Evolutionary conservation across 2,329 filamentous ascomycete species (phyloP).

Genomic region (Neofusicoccum cordaticola): DNA sequence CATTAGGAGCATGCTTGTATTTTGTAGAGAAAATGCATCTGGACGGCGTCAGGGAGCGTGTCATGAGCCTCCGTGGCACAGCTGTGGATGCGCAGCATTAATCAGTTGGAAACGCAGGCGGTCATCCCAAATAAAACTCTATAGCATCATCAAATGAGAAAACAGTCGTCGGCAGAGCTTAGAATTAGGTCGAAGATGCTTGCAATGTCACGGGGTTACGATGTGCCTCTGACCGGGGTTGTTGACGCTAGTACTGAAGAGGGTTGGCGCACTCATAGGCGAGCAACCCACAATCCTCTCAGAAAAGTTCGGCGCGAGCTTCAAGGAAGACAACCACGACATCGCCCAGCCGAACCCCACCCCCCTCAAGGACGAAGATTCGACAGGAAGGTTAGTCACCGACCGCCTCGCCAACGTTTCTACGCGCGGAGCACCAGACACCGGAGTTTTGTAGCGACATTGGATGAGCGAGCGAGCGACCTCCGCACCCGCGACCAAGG

Average conservation of each 20-base stretch:
- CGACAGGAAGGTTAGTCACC: constrained; percentile 14
- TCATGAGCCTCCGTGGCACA: not conserved
- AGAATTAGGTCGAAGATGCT: constrained; percentile 7
- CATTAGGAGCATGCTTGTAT: too few species aligned
- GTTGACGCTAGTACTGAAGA: not conserved
- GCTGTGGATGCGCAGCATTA: not conserved
- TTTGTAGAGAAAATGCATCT: too few species aligned
- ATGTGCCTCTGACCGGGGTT: not conserved
- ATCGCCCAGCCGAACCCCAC: constrained; percentile 17
- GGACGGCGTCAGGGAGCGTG: not conserved
- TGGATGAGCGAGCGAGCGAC: constrained; percentile 1
- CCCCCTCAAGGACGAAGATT: constrained; percentile 16
- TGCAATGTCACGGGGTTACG: not conserved
- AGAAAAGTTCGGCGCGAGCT: constrained; percentile 13
- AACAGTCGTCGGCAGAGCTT: not conserved
- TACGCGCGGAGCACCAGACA: not conserved
- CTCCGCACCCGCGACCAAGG: not conserved
- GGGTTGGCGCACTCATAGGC: not conserved
- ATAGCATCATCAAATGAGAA: not conserved
- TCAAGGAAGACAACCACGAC: constrained; percentile 17
- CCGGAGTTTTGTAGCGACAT: not conserved
- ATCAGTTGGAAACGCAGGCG: not conserved
- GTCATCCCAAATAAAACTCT: not conserved
- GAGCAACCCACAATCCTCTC: constrained; percentile 17
- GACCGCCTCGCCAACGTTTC: not conserved